A percentile compares a stretch with the other conserved stretches of the same genome.
Evolutionary conservation across 345 rosid genomes (phyloP).

Genomic region (Aegle marmelos): DNA sequence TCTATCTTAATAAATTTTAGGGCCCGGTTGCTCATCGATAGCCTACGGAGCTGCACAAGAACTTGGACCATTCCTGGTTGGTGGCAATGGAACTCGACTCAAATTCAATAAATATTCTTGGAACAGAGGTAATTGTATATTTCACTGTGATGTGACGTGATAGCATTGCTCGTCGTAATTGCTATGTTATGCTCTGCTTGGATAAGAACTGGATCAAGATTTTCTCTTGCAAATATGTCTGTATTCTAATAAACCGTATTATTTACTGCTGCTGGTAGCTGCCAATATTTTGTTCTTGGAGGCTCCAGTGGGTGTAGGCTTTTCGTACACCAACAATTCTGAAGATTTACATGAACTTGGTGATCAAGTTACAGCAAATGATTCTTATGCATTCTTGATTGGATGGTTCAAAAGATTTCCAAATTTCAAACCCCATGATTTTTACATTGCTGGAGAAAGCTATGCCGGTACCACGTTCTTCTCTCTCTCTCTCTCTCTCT

Average conservation of each 20-base stretch:
- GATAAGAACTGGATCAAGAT: no score
- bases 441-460: constrained; percentile 78
- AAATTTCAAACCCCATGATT: constrained; percentile 48
- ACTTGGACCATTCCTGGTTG: constrained; percentile 67
- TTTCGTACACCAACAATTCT: constrained; percentile 67
- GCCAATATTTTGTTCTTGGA: constrained; percentile 79
- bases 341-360: constrained; percentile 47
- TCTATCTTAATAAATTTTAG: constrained; percentile 20
- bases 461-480: constrained; percentile 54
- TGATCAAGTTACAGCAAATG: constrained; percentile 48
- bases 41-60: constrained; percentile 79
- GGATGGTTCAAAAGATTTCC: constrained; percentile 78
- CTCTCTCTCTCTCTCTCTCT: no score
- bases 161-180: no score
- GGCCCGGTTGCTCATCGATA: constrained; percentile 87
- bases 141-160: no score
- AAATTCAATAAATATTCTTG: constrained; percentile 51
- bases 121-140: constrained; percentile 51
- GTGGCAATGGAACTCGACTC: constrained; percentile 33
- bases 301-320: constrained; percentile 84
- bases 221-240: neutral
- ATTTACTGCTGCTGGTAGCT: constrained; percentile 23
- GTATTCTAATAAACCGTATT: neutral
- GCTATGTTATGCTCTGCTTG: neutral
- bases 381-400: constrained; percentile 53